Base-by-base conservation (phyloP, 805 yeast species). In the Cyberlindnera galapagoensis region DNA sequence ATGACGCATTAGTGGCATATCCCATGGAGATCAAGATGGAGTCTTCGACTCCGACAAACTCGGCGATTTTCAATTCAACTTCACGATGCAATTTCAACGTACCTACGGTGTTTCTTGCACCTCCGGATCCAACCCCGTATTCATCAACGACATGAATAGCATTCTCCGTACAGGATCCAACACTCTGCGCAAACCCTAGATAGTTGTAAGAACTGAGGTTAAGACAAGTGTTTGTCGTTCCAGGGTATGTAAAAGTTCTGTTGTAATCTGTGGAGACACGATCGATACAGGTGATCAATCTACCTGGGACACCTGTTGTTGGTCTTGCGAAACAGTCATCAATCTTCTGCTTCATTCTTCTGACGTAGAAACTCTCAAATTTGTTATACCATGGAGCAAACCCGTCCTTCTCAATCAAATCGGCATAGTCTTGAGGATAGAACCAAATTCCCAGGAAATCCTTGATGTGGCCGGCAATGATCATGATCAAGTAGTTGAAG, bases 231-330 rank as follows among this genome's bases (percentile, higher is more conserved):
- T 74, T 71, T 4, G 82, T 70, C 10, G 77, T 67, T 9, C 97
- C 96, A 23, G 85, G 74, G 52, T 81, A 84, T 21, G 75, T 68
- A 53, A 80, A 85, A 34, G 74, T 67, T 24, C 67, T 66, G 52
- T 76, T 76, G 49, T 73, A 71, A 44, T 80, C 80, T 28, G 69
- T 67, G n/a, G 87, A 69, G 20, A 65, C 60, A 47, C 98, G 75
- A 48, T 86, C 88, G 49, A 80, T 78, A 48, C 95, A 80, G 36
- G 77, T 73, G 47, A 90, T 77, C 51, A 67, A 80, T 56, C 99
- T 76, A 18, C 99, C 99, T 1, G 99, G 97, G 14, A 90, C 97
- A 31, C 97, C 97, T 38, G 83, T 81, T n/a, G 94, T 85, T 26
- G 96, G 96, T 55, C 95, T 76, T 2, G 94, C 85, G 57, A 92